Percentiles rank a stretch among this genome's conserved stretches.
These are phyloP conservation scores for Prinsepia uniflora DNA, from an alignment of 306 rosid genomes.

Conservation along the genomic window DNA sequence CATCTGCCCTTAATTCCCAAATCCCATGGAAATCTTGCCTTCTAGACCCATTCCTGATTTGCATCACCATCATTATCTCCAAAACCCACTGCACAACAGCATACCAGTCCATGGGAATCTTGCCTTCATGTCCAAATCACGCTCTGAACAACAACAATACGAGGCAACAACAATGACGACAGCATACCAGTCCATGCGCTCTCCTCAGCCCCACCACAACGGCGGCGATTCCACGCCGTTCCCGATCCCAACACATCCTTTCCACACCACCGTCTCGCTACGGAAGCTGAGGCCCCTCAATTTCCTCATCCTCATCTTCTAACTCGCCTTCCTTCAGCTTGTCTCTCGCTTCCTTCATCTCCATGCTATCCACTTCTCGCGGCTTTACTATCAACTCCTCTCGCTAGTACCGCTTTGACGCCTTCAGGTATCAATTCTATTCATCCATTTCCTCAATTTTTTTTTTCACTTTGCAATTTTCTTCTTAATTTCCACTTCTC, in stretches of 20 bases:
- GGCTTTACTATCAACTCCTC: conserved; percentile 51
- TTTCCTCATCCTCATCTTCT: conserved; percentile 66
- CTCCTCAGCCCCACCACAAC: conserved; percentile 47
- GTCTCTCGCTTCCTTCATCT: conserved; percentile 68
- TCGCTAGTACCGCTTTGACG: conserved; percentile 78
- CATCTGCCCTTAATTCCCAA: background rate
- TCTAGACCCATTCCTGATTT: conserved; percentile 38
- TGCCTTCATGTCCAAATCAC: conserved; percentile 15
- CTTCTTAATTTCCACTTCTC: too few relatives aligned
- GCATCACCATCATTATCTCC: background rate
- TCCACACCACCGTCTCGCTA: conserved; percentile 83
- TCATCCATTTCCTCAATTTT: background rate
- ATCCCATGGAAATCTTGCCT: conserved; percentile 34
- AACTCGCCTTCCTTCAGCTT: conserved; percentile 68
- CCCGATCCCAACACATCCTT: conserved; percentile 26
- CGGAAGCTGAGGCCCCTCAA: conserved; percentile 92
- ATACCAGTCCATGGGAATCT: too few relatives aligned
- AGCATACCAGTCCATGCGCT: conserved; percentile 47
- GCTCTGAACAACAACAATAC: background rate
- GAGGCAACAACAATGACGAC: background rate
- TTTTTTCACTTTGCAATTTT: background rate
- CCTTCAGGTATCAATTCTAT: conserved; percentile 62
- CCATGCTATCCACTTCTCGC: conserved; percentile 79
- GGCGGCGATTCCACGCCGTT: conserved; percentile 15
- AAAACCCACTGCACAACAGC: too few relatives aligned